phyloP scores from a whole-genome alignment of 2,329 filamentous ascomycete species.

The Lachnellula arida region DNA sequence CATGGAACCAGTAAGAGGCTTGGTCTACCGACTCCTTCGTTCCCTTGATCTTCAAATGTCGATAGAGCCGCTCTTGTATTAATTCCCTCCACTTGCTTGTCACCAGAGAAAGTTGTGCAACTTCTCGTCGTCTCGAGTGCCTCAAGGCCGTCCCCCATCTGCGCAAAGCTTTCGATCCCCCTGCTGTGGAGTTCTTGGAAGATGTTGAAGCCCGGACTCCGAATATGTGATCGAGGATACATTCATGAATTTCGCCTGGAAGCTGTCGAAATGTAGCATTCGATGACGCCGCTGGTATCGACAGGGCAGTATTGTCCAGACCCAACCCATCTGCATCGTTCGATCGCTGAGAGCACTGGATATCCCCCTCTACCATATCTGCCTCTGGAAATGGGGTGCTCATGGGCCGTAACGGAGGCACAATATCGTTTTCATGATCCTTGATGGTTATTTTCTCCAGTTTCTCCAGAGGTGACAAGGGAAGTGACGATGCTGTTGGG shows the following conservation, averaged over 20 bases:
- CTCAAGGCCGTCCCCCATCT: constrained; percentile 62
- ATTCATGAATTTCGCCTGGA: constrained; percentile 67
- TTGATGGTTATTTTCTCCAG: constrained; percentile 23
- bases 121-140: constrained; percentile 61
- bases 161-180: constrained; percentile 45
- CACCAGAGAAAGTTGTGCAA: constrained; percentile 62
- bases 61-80: constrained; percentile 68
- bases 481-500: constrained; percentile 24
- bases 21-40: constrained; percentile 58
- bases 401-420: constrained; percentile 28
- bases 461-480: constrained; percentile 17
- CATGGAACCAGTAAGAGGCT: constrained; percentile 55
- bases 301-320: constrained; percentile 1
- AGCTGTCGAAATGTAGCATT: constrained; percentile 37
- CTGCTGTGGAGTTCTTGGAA: constrained; percentile 52
- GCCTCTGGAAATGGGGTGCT: constrained; percentile 32
- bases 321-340: constrained; percentile 13
- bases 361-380: constrained; percentile 25
- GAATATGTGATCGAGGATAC: constrained; percentile 66
- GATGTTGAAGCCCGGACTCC: constrained; percentile 61
- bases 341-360: constrained; percentile 18
- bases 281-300: constrained; percentile 4
- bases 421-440: constrained; percentile 21
- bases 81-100: constrained; percentile 59
- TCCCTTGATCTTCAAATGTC: constrained; percentile 71